phyloP scores from a whole-genome alignment of 441 rosid genomes.

The Gossypium davidsonii region DNA sequence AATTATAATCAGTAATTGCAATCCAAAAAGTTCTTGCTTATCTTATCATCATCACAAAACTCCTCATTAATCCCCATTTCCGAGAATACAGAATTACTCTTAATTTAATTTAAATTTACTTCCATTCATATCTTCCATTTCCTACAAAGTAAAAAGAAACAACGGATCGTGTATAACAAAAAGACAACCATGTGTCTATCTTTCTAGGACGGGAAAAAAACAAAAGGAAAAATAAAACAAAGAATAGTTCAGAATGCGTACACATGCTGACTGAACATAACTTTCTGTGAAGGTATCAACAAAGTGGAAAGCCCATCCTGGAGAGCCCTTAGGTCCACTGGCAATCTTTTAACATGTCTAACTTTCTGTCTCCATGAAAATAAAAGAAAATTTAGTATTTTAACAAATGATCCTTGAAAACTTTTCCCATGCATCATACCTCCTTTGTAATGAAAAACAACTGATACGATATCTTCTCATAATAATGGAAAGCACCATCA shows the following conservation, averaged over 20 bases:
- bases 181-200: neutral
- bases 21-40: neutral
- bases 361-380: conserved; percentile 57
- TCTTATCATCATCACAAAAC: neutral
- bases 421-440: conserved; percentile 40
- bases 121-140: neutral
- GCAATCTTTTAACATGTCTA: conserved; percentile 56
- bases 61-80: neutral
- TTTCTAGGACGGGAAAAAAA: neutral
- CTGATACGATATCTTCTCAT: conserved; percentile 92
- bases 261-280: conserved; percentile 66
- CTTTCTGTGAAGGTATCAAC: conserved; percentile 78
- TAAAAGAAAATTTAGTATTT: neutral
- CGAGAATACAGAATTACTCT: neutral
- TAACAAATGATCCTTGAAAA: neutral
- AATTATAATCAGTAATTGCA: neutral
- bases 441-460: conserved; percentile 87
- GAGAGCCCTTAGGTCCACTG: conserved; percentile 76
- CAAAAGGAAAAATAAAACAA: neutral
- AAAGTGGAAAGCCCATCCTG: conserved; percentile 83
- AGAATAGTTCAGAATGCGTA: conserved; percentile 34
- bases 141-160: conserved; percentile 1
- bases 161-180: conserved; percentile 4
- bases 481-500: conserved; percentile 94
- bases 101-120: neutral